These are phyloP conservation scores for Ophiostoma sp. DNA, from an alignment of 2,329 filamentous ascomycete species.

Conservation along the genomic window DNA sequence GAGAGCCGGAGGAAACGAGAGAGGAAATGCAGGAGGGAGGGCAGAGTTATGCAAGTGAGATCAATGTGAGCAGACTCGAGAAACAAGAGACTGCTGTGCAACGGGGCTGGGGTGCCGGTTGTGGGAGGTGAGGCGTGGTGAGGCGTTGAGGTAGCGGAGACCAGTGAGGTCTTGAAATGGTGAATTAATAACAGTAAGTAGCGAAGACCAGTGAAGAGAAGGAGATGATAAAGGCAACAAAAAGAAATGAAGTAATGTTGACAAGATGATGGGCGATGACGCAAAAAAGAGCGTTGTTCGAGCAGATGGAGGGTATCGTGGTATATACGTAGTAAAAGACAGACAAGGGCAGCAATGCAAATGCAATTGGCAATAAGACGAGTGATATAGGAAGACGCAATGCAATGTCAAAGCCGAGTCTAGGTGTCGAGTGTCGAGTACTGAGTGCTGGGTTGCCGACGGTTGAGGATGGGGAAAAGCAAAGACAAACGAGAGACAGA, in stretches of 20 bases:
- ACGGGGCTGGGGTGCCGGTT: neutral
- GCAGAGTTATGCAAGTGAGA: neutral
- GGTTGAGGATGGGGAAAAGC: neutral
- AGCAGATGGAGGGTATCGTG: neutral
- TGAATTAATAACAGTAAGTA: neutral
- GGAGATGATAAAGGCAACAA: neutral
- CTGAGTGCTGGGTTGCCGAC: neutral
- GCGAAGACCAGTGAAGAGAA: neutral
- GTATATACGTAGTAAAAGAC: neutral
- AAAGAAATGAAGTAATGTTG: neutral
- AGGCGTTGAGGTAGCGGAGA: too few relatives aligned
- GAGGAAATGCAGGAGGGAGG: neutral
- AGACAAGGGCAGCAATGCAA: neutral
- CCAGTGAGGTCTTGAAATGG: neutral
- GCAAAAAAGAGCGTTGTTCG: neutral
- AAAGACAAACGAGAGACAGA: neutral
- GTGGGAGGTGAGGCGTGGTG: neutral
- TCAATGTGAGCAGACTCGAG: neutral
- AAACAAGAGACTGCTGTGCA: neutral
- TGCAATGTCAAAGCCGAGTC: neutral
- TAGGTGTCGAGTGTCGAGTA: neutral
- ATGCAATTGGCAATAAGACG: neutral
- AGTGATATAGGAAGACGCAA: neutral
- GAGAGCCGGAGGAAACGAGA: neutral
- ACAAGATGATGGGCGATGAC: neutral